Base-by-base conservation (phyloP, 2,329 filamentous ascomycete genomes). In the Penicillium sp. region DNA sequence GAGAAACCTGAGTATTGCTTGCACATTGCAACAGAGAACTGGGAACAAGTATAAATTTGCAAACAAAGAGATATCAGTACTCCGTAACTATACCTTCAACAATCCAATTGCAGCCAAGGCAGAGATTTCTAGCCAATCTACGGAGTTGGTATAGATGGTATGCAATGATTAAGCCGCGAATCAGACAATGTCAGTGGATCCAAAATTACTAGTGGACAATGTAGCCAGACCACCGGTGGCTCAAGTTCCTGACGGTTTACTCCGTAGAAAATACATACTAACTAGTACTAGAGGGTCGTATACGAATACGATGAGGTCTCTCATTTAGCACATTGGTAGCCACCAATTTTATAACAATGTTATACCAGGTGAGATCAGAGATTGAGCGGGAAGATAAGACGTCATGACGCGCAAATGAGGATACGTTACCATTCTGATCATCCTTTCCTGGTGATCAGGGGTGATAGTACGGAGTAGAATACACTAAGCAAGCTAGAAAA, bases 61-160 rank as follows among this genome's bases (percentile, higher is more conserved):
- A 17, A 21, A 22, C 37, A 21, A 32, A 39, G 31, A 34, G 31
- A 44, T 48, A 21, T 32, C 34, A 15, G 21, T 35, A 29, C 26
- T 24, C 5, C 22, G 1, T 28, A 26, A 19, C 21, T 31, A 34
- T 40, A 40, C 34, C 17, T 46, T 17, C 22, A 45, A 35, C 29
- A 31, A 42, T 37, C 37, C 40, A 48, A 38, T 49, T 15, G 19
- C 33, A 37, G 31, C n/a, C 12, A 37, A 17, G 24, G 28, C 40
- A 54, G 51, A 54, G 29, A 43, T 53, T 53, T 55, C 4, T 46
- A 15, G 17, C 26, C 51, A 51, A 53, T 19, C 17, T 19, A 19
- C 17, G 17, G 17, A 19, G 17, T 17, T 17, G 17, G 17, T 19
- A 19, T 19, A 19, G 17, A 19, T 43, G n/a, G 15, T 1, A 40